Conservation (phyloP, 1,139 yeast genomes). For the Suhomyces bribrorum region DNA sequence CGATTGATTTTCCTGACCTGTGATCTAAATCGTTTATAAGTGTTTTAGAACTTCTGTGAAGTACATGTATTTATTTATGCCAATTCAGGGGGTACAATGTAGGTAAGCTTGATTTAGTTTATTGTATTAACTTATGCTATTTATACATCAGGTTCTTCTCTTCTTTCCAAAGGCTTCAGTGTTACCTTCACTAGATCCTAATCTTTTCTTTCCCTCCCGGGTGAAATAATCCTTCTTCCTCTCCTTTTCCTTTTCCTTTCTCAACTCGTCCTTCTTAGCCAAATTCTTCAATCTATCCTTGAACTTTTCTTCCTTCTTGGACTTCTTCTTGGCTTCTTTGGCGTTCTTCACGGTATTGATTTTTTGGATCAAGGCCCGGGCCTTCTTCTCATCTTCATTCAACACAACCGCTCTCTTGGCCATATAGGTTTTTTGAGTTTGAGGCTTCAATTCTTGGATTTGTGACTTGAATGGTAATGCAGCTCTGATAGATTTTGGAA, state of each 20-base stretch:
- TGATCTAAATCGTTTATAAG: neutral
- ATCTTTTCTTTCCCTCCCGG: slow-evolving; percentile 69
- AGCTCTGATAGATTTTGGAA: slow-evolving; percentile 75
- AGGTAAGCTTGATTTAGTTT: neutral
- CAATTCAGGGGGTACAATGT: neutral
- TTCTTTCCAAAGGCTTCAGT: slow-evolving; percentile 39
- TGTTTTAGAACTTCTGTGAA: neutral
- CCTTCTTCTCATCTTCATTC: slow-evolving; percentile 91
- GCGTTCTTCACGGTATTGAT: slow-evolving; percentile 82
- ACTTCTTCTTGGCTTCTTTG: slow-evolving; percentile 75
- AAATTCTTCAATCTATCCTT: slow-evolving; percentile 71
- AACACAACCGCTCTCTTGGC: slow-evolving; percentile 92
- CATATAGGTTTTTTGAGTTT: slow-evolving; percentile 78
- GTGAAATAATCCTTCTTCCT: slow-evolving; percentile 86
- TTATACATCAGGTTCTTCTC: slow-evolving; percentile 12
- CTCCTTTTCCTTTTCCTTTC: slow-evolving; percentile 75
- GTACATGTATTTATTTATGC: neutral
- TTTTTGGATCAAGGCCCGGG: slow-evolving; percentile 85
- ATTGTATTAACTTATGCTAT: neutral
- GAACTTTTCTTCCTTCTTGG: slow-evolving; percentile 77
- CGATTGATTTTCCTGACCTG: neutral
- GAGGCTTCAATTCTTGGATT: slow-evolving; percentile 84
- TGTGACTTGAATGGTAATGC: slow-evolving; percentile 91
- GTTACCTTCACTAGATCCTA: slow-evolving; percentile 42
- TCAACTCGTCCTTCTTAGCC: slow-evolving; percentile 71